Conservation (phyloP, 148 eudicot genomes). For the Heliosperma pusillum region DNA sequence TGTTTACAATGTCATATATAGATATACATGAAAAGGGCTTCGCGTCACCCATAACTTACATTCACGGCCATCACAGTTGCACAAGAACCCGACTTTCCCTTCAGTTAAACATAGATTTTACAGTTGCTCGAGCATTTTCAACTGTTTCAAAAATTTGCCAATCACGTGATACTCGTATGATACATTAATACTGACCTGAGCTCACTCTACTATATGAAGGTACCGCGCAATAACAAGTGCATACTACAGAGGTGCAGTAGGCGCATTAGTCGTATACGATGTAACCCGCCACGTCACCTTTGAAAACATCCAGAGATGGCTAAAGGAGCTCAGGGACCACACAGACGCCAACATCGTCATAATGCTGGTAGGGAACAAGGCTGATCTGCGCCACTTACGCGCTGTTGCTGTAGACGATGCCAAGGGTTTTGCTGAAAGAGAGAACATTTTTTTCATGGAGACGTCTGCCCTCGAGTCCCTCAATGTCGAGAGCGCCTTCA, state of each 20-base stretch:
- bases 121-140: too few species aligned
- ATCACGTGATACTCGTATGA: too few species aligned
- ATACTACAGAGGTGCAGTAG: constrained; percentile 86
- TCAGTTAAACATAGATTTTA: too few species aligned
- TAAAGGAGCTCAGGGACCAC: constrained; percentile 79
- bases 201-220: constrained; percentile 26
- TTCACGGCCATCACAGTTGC: too few species aligned
- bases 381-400: constrained; percentile 74
- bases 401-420: constrained; percentile 62
- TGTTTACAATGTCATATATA: too few species aligned
- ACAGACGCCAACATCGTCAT: constrained; percentile 73
- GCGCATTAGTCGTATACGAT: constrained; percentile 77
- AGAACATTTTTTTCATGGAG: constrained; percentile 78
- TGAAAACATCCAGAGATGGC: constrained; percentile 81
- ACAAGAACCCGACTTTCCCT: too few species aligned
- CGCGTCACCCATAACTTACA: too few species aligned
- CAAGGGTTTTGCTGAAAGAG: constrained; percentile 53
- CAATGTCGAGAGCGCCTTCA: constrained; percentile 76
- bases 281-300: constrained; percentile 74
- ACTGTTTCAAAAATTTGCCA: too few species aligned
- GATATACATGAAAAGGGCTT: too few species aligned
- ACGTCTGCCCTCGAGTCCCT: constrained; percentile 78
- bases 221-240: constrained; percentile 90
- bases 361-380: constrained; percentile 87
- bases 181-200: too few species aligned